Evolutionary conservation across 768 basidiomycete species (phyloP), one percentile per base, ranked within the genome.

Genomic region (Heimioporus sp.): DNA sequence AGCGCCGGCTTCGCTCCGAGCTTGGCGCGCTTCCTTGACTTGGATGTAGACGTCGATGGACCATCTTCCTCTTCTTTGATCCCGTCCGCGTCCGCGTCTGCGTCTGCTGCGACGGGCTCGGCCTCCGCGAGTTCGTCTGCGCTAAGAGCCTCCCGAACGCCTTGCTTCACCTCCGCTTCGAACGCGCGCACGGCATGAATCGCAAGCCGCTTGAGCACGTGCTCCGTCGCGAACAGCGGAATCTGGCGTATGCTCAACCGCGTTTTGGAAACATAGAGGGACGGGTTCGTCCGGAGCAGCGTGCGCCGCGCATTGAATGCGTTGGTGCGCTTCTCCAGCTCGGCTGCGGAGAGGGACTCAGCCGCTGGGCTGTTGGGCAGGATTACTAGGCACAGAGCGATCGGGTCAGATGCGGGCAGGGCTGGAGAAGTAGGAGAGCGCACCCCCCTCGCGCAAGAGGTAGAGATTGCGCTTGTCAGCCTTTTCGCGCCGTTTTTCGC

Each of bases 391-490:
- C 32, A 9, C 24, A 42, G 53, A 7, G 57, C 37, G 17, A 21
- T 8, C 4, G 17, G 24, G 24, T 7, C 4, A 17, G 24, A 10
- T 34, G 17, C 10, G 21, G 16, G 45, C 47, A 5, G 50, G 28
- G 24, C 5, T 28, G 24, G 24, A 28, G 24, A 28, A 28, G 24
- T 7, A 28, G 24, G 36, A 46, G 34, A 8, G 28, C 72, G 59
- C 63, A 91, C 95, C 91, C 76, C 97, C 97, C 81, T 99, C 97
- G 12, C 92, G 83, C 59, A 99, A 79, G 53, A 99, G 82, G 67
- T 99, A 98, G 65, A 97, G 83, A 65, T 98, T 97, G 20, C 96
- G 81, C 67, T 96, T 95, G 70, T 99, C 97, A 1, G 86, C 86
- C 69, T 95, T 95, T 69, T 92, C 85, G 43, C 92, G 79, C 54